phyloP scores from a whole-genome alignment of 2,329 filamentous ascomycete species.

The Zymoseptoria brevis region DNA sequence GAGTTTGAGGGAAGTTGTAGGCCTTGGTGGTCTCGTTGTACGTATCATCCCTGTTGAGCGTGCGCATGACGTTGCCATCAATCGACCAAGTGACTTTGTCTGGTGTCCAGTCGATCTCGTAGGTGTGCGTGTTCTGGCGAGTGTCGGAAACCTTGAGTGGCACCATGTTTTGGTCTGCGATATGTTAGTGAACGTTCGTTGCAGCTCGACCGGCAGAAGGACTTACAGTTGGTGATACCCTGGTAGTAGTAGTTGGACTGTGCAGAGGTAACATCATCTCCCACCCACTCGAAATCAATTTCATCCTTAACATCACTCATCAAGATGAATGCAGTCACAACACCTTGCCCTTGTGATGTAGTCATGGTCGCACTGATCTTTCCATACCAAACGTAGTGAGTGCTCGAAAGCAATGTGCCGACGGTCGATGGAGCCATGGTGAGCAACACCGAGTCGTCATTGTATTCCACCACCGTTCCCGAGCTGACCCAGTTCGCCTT shows the following conservation, averaged over 20 bases:
- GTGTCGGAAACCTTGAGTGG: conserved; percentile 66
- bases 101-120: conserved; percentile 87
- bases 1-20: conserved; percentile 86
- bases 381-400: conserved; percentile 94
- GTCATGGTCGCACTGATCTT: conserved; percentile 80
- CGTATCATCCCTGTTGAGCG: conserved; percentile 66
- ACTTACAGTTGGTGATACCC: conserved; percentile 81
- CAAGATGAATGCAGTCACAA: conserved; percentile 95
- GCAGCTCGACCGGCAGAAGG: background rate
- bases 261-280: conserved; percentile 63
- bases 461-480: conserved; percentile 61
- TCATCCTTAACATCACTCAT: conserved; percentile 95
- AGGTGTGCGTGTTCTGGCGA: conserved; percentile 73
- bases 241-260: conserved; percentile 98
- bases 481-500: conserved; percentile 83
- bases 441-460: conserved; percentile 61
- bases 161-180: conserved; percentile 61
- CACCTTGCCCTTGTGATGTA: conserved; percentile 75
- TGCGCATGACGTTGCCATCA: conserved; percentile 70
- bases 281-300: conserved; percentile 94
- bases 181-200: conserved; percentile 12
- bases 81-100: conserved; percentile 81
- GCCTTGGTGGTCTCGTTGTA: conserved; percentile 77
- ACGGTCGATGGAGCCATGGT: conserved; percentile 83
- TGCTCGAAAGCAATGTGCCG: conserved; percentile 78